These are phyloP conservation scores for Hortaea sp. DNA, from an alignment of 2,329 filamentous ascomycete genomes.

Conservation along the genomic window DNA sequence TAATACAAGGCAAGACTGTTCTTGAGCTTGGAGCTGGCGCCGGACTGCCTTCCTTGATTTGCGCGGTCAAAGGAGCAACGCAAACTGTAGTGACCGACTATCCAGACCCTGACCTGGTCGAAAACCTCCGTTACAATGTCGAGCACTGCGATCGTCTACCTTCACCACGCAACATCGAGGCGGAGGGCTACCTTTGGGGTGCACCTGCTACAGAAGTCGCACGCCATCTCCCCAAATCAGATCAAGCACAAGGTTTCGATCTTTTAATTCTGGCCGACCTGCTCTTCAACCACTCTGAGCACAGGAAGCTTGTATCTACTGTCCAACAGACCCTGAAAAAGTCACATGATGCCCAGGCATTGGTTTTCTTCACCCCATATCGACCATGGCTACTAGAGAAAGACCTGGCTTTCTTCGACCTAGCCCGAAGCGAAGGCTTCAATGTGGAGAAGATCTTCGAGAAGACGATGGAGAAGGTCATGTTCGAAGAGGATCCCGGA, in stretches of 20 bases:
- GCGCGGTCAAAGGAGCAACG: constrained; percentile 59
- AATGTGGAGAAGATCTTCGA: constrained; percentile 71
- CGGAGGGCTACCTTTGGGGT: constrained; percentile 74
- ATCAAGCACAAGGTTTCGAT: constrained; percentile 49
- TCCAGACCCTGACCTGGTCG: constrained; percentile 72
- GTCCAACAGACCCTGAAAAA: constrained; percentile 57
- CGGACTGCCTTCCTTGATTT: constrained; percentile 64
- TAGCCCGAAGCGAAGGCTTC: constrained; percentile 62
- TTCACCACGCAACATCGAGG: constrained; percentile 27
- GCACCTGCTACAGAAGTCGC: constrained; percentile 41
- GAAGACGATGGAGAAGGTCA: constrained; percentile 69
- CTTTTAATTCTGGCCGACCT: constrained; percentile 79
- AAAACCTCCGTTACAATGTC: constrained; percentile 70
- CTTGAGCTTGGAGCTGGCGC: constrained; percentile 85
- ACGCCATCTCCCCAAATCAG: constrained; percentile 44
- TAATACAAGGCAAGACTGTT: constrained; percentile 59
- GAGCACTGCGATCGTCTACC: constrained; percentile 40
- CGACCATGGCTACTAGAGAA: constrained; percentile 79
- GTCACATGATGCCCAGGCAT: constrained; percentile 48
- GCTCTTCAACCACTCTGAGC: constrained; percentile 84
- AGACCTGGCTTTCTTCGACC: constrained; percentile 77
- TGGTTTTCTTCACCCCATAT: constrained; percentile 93
- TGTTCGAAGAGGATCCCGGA: constrained; percentile 84
- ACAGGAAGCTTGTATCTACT: constrained; percentile 63
- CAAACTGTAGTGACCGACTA: constrained; percentile 75